Evolutionary conservation across 176 grass and related monocot species (phyloP), one percentile per base, ranked within the genome.

Genomic region (Raddia guianensis): DNA sequence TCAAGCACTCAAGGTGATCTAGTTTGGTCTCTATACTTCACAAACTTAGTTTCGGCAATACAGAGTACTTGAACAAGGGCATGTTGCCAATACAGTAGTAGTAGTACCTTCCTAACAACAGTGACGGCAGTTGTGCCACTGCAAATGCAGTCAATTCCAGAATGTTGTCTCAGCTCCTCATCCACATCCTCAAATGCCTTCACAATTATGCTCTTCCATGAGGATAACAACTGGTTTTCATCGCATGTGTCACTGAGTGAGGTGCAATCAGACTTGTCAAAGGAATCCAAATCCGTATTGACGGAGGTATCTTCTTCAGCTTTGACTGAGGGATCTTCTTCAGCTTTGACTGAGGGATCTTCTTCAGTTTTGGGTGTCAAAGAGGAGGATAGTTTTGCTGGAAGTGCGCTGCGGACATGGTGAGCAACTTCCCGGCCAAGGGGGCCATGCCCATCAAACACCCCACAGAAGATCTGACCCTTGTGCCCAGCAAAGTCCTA

Each of bases 401-500:
- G 90, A 58, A 97, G 79, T 18, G 48, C 58, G 72, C 87, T 85
- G 0, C 93, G 79, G 14, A 97, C 87, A 64, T 76, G 81, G 46
- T 80, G 66, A 42, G 90, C 82, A 2, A 97, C 93, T 69, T 90
- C 85, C 33, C 91, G 80, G 54, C 93, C 90, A 8, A 56, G 83
- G 7, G 85, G 90, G 35, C 90, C 93, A 52, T 95, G 93, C 2
- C 93, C 93, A 65, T 95, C 93, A 51, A 92, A 92, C 9, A 87
- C 78, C 3, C 90, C 90, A 9, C 87, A 90, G 71, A 95, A 92
- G 68, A 92, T 78, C 19, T 79, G 80, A 18, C 73, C 85, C 62
- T 92, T 78, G 10, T 82, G 82, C 56, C 85, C 93, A 58, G 70
- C 84, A 74, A 90, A 92, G 19, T 83, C 89, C 93, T 95, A 72